Conservation (phyloP, 208 protist genomes). For the Acanthamoeba lenticulata region DNA sequence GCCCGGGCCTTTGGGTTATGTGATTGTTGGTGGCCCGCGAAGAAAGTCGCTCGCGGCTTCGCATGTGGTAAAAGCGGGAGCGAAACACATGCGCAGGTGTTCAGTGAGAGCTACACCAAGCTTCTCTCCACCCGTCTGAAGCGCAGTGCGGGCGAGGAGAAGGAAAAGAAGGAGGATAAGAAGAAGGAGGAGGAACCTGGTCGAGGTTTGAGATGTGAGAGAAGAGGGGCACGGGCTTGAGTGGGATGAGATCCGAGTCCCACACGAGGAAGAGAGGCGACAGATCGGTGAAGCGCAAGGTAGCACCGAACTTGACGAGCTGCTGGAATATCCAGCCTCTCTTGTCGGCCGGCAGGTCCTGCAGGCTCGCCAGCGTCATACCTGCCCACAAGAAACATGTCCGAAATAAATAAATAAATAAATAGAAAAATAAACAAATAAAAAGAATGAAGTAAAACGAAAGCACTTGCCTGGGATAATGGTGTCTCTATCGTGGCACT, state of each 20-base stretch:
- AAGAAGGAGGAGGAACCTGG: background rate
- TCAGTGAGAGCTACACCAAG: too few species aligned
- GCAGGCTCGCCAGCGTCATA: background rate
- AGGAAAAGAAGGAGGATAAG: background rate
- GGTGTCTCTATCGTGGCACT: too few species aligned
- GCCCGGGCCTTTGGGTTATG: background rate
- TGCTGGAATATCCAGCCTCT: slow-evolving; percentile 57
- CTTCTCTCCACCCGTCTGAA: too few species aligned
- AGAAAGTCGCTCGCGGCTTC: background rate
- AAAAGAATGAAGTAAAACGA: too few species aligned
- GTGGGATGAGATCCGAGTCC: slow-evolving; percentile 9
- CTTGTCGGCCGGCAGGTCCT: background rate
- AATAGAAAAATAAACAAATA: too few species aligned
- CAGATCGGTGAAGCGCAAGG: background rate
- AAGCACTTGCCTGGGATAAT: too few species aligned
- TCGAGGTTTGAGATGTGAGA: background rate
- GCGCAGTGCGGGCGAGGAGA: background rate
- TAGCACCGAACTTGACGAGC: slow-evolving; percentile 15
- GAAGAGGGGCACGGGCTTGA: slow-evolving; percentile 9
- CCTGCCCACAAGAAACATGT: too few species aligned
- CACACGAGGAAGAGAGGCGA: slow-evolving; percentile 33
- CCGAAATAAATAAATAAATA: too few species aligned
- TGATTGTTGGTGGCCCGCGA: background rate
- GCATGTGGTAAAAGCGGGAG: background rate
- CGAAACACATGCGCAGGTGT: background rate